phyloP scores from a whole-genome alignment of 1,284 basidiomycete genomes.

The Heterobasidion irregulare region DNA sequence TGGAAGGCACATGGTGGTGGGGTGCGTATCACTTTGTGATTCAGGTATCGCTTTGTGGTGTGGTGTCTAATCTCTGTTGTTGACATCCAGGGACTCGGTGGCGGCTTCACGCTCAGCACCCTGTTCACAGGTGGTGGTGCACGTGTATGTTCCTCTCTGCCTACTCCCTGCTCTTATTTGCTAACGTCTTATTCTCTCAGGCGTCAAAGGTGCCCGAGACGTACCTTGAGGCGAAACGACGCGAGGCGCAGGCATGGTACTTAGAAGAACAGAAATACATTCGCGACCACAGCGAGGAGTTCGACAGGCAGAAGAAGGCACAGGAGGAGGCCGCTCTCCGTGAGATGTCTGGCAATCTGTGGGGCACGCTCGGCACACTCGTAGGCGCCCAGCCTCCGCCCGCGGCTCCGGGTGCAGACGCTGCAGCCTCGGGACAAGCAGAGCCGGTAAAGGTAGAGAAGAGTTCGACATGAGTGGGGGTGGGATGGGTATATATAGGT shows the following conservation, averaged over 20 bases:
- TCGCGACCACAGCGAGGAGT: constrained; percentile 70
- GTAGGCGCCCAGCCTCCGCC: constrained; percentile 9
- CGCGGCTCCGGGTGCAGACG: not conserved
- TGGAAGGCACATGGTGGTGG: constrained; percentile 63
- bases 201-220: constrained; percentile 55
- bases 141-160: constrained; percentile 17
- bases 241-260: constrained; percentile 81
- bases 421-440: not conserved
- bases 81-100: constrained; percentile 20
- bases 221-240: constrained; percentile 86
- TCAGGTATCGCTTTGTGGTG: not conserved
- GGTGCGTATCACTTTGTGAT: constrained; percentile 9
- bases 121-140: constrained; percentile 47
- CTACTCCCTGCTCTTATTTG: constrained; percentile 4
- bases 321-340: constrained; percentile 24
- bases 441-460: not conserved
- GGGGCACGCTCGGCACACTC: constrained; percentile 5
- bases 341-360: constrained; percentile 30
- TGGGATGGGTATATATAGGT: too few relatives aligned
- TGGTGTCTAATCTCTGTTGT: not conserved
- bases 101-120: constrained; percentile 48
- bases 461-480: too few relatives aligned
- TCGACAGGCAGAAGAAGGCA: constrained; percentile 73
- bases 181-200: not conserved
- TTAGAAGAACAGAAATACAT: constrained; percentile 87